A percentile compares a stretch with the other conserved stretches of the same genome.
phyloP scores from a whole-genome alignment of 148 eudicot species.

The Camellia japonica region DNA sequence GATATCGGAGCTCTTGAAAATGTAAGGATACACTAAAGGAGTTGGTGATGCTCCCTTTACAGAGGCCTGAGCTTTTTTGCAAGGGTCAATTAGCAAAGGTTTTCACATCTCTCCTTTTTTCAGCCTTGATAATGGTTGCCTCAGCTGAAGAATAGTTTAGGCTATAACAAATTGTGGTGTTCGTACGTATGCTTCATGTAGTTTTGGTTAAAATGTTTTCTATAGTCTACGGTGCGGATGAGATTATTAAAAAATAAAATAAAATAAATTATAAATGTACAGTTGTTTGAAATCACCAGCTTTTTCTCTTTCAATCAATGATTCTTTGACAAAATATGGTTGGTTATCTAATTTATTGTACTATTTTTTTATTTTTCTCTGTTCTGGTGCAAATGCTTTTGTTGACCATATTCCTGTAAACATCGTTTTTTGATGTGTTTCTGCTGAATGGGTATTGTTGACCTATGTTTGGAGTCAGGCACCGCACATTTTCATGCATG shows the following conservation, averaged over 20 bases:
- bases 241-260: background rate
- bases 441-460: background rate
- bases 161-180: background rate
- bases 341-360: background rate
- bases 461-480: background rate
- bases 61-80: constrained; percentile 95
- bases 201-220: background rate
- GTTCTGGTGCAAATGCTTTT: background rate
- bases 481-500: background rate
- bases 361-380: background rate
- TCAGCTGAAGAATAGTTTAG: constrained; percentile 8
- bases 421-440: background rate
- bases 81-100: constrained; percentile 98
- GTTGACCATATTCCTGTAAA: background rate
- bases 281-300: background rate
- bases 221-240: background rate
- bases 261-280: background rate
- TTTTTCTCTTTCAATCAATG: background rate
- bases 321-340: background rate
- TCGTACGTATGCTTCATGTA: background rate
- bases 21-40: constrained; percentile 96
- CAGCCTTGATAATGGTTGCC: constrained; percentile 3
- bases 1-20: constrained; percentile 99
- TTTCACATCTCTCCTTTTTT: constrained; percentile 10
- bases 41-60: constrained; percentile 97